Conservation (phyloP, 2,329 filamentous ascomycete species). For the Escovopsis sp. region DNA sequence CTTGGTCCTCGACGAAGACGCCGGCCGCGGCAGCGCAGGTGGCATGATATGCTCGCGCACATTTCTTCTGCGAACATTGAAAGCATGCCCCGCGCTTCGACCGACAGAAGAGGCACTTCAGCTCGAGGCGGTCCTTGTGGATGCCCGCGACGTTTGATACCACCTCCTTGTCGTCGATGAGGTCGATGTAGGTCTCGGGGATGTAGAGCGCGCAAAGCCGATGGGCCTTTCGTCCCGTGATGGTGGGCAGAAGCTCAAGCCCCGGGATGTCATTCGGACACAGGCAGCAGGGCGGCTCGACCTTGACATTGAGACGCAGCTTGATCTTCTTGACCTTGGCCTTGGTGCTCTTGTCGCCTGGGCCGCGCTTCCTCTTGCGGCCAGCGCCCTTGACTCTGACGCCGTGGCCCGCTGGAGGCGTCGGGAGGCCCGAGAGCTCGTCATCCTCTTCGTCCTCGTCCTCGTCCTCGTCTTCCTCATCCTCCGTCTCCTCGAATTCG, state of each 20-base stretch:
- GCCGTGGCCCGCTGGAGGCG: constrained; percentile 60
- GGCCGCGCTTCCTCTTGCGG: constrained; percentile 44
- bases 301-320: constrained; percentile 54
- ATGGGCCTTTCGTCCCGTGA: constrained; percentile 77
- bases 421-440: constrained; percentile 54
- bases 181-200: constrained; percentile 77
- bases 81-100: constrained; percentile 93
- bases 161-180: constrained; percentile 53
- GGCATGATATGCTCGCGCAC: constrained; percentile 82
- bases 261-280: constrained; percentile 83
- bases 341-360: constrained; percentile 24
- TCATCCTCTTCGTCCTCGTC: constrained; percentile 49
- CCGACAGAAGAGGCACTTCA: constrained; percentile 90
- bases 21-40: constrained; percentile 88
- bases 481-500: constrained; percentile 60
- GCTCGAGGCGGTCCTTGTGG: constrained; percentile 71
- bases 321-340: constrained; percentile 65
- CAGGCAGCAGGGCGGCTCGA: constrained; percentile 71
- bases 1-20: constrained; percentile 77
- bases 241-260: constrained; percentile 71
- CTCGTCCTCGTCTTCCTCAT: constrained; percentile 56
- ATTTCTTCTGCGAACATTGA: constrained; percentile 92
- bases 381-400: constrained; percentile 46
- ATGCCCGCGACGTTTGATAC: constrained; percentile 70
- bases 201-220: constrained; percentile 81